Evolutionary conservation across 2,329 filamentous ascomycete genomes (phyloP).

Genomic region (Pseudogymnoascus pannorum): DNA sequence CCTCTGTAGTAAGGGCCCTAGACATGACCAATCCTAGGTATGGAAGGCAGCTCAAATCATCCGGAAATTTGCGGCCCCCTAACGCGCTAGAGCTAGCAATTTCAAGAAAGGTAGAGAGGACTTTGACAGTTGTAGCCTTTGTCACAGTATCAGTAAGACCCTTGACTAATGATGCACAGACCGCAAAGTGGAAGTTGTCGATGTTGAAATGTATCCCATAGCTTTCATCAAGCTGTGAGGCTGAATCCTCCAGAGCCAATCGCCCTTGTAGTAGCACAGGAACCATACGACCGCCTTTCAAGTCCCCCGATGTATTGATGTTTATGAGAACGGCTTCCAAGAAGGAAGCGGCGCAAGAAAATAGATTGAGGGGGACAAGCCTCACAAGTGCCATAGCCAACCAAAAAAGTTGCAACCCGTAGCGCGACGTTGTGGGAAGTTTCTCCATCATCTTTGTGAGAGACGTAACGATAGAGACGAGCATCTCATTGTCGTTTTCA

Average conservation of each 20-base stretch:
- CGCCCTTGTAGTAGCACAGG: slow-evolving; percentile 54
- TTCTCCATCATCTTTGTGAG: slow-evolving; percentile 67
- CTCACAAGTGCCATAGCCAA: slow-evolving; percentile 59
- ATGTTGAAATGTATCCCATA: slow-evolving; percentile 58
- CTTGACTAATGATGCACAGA: slow-evolving; percentile 56
- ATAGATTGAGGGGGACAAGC: slow-evolving; percentile 53
- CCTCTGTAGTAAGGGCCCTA: slow-evolving; percentile 48
- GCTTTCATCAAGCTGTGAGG: slow-evolving; percentile 53
- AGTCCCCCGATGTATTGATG: slow-evolving; percentile 53
- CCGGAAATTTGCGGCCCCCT: slow-evolving; percentile 21
- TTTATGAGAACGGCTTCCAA: slow-evolving; percentile 58
- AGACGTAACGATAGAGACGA: slow-evolving; percentile 59
- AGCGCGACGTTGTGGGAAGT: slow-evolving; percentile 57
- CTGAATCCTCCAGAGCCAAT: slow-evolving; percentile 52
- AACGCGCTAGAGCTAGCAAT: slow-evolving; percentile 34
- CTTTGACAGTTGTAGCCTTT: slow-evolving; percentile 49
- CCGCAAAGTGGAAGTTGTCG: slow-evolving; percentile 61
- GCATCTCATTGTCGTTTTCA: slow-evolving; percentile 59
- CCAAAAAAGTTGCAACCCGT: slow-evolving; percentile 64
- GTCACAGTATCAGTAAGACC: slow-evolving; percentile 58
- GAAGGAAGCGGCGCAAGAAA: slow-evolving; percentile 59
- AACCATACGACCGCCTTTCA: slow-evolving; percentile 53
- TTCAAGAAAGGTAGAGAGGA: slow-evolving; percentile 55
- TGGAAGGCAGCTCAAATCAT: slow-evolving; percentile 34
- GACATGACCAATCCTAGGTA: slow-evolving; percentile 55